Evolutionary conservation across 75 land plant genomes (phyloP), one percentile per base, ranked within the genome.

Genomic region (Azolla pinnata): DNA sequence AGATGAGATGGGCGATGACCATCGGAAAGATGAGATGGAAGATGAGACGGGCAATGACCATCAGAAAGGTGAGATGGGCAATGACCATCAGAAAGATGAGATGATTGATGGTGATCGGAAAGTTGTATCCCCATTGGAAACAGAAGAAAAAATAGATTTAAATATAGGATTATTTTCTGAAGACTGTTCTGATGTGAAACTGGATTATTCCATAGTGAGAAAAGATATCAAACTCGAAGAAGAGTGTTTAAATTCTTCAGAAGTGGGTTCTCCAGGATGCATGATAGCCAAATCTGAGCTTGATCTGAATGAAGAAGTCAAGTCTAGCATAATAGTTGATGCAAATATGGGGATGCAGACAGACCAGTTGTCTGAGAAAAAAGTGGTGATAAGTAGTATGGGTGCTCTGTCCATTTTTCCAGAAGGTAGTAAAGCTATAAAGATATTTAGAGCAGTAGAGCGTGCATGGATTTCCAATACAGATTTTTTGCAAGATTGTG

Each of bases 401-500:
- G 68, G 59, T 31, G 16, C 56, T 12, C 32, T 34, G 28, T 40
- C 56, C 24, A 59, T 53, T 63, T 25, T 75, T 17, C 46, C 79
- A 19, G 68, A 81, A 52, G 70, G 70, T 44, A 33, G 62, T 31
- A 79, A 76, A 45, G 62, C 80, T 2, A 59, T 74, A 66, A 76
- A 79, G 58, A 69, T 72, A 58, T 57, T 79, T 12, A 83, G 62
- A 56, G 21, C 82, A 17, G 75, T 78, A 24, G 67, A 81, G 71
- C 69, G 77, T 67, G 84, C 87, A 20, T 89, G 88, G 79, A 58
- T 60, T 17, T 82, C 78, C 57, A 89, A 95, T 56, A 69, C 76
- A 75, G 96, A 86, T 68, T 95, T 93, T 69, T 84, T 95, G 27
- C 96, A 86, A 76, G 99, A 95, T 62, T 89, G 83, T 77, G 84